phyloP scores from a whole-genome alignment of 1,284 basidiomycete genomes.

The Cystobasidium sp. region DNA sequence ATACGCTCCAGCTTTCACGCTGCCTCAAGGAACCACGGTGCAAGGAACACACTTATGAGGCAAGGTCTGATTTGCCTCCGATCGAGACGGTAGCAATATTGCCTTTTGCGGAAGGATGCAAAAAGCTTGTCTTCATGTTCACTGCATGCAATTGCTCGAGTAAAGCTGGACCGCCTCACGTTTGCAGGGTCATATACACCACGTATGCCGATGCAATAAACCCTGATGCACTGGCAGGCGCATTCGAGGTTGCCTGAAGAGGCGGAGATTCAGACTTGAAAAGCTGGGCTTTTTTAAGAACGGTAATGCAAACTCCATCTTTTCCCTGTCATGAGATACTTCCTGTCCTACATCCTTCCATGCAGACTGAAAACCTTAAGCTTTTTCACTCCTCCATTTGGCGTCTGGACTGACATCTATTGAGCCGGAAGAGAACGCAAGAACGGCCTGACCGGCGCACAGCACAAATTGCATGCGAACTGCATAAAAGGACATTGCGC shows the following conservation, averaged over 20 bases:
- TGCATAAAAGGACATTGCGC: background rate
- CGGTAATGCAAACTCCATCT: background rate
- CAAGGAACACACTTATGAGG: too few relatives aligned
- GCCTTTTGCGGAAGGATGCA: conserved; percentile 10
- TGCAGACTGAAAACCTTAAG: too few relatives aligned
- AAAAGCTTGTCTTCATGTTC: background rate
- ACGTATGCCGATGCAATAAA: too few relatives aligned
- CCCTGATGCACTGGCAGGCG: too few relatives aligned
- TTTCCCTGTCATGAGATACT: conserved; percentile 5
- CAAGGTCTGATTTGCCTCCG: background rate
- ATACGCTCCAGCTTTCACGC: too few relatives aligned
- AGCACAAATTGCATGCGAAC: background rate
- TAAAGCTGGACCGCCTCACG: background rate
- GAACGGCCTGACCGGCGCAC: background rate
- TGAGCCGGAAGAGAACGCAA: background rate
- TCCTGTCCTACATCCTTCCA: background rate
- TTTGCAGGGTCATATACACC: background rate
- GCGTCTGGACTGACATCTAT: background rate
- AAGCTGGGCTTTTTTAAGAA: background rate
- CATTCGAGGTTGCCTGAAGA: too few relatives aligned
- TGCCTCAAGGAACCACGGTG: too few relatives aligned
- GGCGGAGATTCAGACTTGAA: background rate
- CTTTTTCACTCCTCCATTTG: too few relatives aligned
- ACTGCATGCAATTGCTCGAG: background rate
- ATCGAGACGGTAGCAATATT: background rate